Evolutionary conservation across 306 rosid species (phyloP), one percentile per base, ranked within the genome.

Genomic region (Hippophae tibetana): DNA sequence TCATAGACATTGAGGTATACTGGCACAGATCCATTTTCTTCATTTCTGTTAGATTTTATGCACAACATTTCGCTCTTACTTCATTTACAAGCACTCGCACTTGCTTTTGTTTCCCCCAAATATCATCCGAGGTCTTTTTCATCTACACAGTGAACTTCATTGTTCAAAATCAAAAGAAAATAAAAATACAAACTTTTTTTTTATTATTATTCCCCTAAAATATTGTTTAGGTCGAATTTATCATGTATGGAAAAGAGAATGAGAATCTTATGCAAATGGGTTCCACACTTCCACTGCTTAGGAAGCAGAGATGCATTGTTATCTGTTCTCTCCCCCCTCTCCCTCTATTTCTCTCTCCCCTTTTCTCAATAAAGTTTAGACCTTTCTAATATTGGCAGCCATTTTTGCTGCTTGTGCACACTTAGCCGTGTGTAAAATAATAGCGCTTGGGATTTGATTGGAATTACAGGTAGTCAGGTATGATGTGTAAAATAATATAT

Each of bases 1-100:
- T 90, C 97, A 79, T 90, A 87, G 3, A 90, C 96, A 63, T 90
- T 90, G 31, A 87, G 90, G 70, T 77, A 76, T 64, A 90, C 97
- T 56, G 96, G 89, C 53, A 74, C 89, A 13, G 96, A 77, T 79
- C 97, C 96, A 9, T 67, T 59, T 49, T 47, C 78, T 13, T 57
- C 82, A 58, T 71, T 85, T 74, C 56, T 68, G 49, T 74, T 81
- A 51, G 70, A 56, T 59, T 74, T 87, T 57, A 82, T 53, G 73
- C 95, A 84, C 71, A 87, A 61, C 97, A 86, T 57, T 52, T 26
- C 66, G 45, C 38, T 31, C 64, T 59, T 45, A 14, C 55, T 65
- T 58, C 55, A 60, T 65, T 45, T 62, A 38, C 12, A 42, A n/a
- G 9, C 13, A 31, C 8, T 31, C 0, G 1, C 41, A 62, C 66